phyloP scores from a whole-genome alignment of 345 rosid species.

The Pugionium dolabratum region DNA sequence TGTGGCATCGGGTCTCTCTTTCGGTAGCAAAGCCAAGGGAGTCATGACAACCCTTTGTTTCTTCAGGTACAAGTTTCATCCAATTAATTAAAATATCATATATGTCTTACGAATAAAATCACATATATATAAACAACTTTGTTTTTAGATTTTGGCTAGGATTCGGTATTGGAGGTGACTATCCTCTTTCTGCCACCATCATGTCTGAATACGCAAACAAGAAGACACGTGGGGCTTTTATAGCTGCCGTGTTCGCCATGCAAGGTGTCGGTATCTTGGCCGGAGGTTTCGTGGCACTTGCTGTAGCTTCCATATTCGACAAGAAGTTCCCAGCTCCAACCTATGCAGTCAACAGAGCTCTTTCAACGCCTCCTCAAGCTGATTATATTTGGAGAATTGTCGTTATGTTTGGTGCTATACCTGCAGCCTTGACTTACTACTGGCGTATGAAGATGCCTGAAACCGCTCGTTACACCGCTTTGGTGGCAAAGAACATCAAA shows the following conservation, averaged over 20 bases:
- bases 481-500: conserved; percentile 57
- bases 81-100: too few relatives aligned
- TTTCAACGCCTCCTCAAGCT: conserved; percentile 61
- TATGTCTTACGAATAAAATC: conserved; percentile 25
- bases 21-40: conserved; percentile 27
- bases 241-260: conserved; percentile 84
- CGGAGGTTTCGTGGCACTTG: conserved; percentile 62
- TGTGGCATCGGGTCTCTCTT: conserved; percentile 43
- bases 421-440: conserved; percentile 61
- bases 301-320: conserved; percentile 44
- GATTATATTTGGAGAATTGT: conserved; percentile 66
- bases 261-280: conserved; percentile 78
- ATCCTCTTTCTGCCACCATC: conserved; percentile 61
- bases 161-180: conserved; percentile 52
- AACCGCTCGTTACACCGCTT: conserved; percentile 67
- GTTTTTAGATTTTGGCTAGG: conserved; percentile 64
- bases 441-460: conserved; percentile 90
- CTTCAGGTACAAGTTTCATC: conserved; percentile 31
- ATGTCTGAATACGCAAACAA: conserved; percentile 86
- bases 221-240: conserved; percentile 78
- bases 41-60: conserved; percentile 49
- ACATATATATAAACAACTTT: background rate
- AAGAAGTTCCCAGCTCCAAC: conserved; percentile 47
- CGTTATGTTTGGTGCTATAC: conserved; percentile 73
- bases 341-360: conserved; percentile 40